phyloP scores from a whole-genome alignment of 768 basidiomycete species.

The Cyclocybe aegerita region DNA sequence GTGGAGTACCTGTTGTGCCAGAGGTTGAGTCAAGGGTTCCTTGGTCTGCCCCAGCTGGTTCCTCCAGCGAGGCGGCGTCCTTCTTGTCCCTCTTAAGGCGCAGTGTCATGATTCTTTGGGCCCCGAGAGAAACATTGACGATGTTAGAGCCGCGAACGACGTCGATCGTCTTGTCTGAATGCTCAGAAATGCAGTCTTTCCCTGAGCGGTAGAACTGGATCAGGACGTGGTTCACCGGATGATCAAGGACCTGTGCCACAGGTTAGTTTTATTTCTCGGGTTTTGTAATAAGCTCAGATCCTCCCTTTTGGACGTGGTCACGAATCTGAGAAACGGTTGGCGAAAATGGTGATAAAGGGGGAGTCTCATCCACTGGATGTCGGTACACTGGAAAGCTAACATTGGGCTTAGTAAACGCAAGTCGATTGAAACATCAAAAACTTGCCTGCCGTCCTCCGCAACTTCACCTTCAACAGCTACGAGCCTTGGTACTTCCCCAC shows the following conservation, averaged over 20 bases:
- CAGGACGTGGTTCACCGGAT: slow-evolving; percentile 81
- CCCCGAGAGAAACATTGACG: slow-evolving; percentile 81
- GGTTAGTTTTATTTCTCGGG: neutral
- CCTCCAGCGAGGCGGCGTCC: neutral
- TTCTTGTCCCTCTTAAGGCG: slow-evolving; percentile 56
- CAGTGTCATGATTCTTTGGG: slow-evolving; percentile 76
- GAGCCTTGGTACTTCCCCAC: slow-evolving; percentile 54
- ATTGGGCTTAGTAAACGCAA: neutral
- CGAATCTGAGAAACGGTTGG: slow-evolving; percentile 68
- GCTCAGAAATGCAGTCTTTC: slow-evolving; percentile 81
- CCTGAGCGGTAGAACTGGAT: slow-evolving; percentile 82
- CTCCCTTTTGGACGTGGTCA: slow-evolving; percentile 53
- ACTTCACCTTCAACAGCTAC: slow-evolving; percentile 37
- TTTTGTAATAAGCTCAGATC: neutral
- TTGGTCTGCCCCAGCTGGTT: neutral
- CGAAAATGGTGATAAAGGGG: slow-evolving; percentile 64
- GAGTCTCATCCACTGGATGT: slow-evolving; percentile 79
- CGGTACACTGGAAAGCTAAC: slow-evolving; percentile 75
- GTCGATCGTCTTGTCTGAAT: slow-evolving; percentile 87
- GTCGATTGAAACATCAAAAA: neutral
- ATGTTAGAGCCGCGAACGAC: slow-evolving; percentile 71
- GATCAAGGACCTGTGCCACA: slow-evolving; percentile 33
- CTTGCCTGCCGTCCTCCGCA: slow-evolving; percentile 38
- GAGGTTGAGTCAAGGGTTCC: neutral
- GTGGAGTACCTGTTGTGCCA: slow-evolving; percentile 21